These are phyloP conservation scores for Medakamo hakoo DNA, from an alignment of 139 green algal genomes.

Conservation along the genomic window DNA sequence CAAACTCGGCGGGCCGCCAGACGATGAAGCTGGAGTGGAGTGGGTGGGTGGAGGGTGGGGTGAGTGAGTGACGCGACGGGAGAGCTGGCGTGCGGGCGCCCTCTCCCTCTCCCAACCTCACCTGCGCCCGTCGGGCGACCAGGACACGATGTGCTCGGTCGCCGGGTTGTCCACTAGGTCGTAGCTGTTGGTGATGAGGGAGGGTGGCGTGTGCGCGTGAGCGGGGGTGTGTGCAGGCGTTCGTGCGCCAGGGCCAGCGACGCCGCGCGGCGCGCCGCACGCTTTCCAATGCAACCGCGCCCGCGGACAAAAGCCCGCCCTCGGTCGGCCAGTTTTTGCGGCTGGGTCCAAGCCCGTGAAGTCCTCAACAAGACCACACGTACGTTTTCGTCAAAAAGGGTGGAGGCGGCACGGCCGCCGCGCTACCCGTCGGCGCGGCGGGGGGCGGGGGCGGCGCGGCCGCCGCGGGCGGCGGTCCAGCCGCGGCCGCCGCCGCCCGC, in stretches of 20 bases:
- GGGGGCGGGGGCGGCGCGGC: too few relatives aligned
- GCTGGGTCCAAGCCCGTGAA: not conserved
- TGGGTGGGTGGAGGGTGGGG: not conserved
- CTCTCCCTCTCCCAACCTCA: conserved; percentile 9
- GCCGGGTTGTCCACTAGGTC: conserved; percentile 75
- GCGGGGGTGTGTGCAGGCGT: not conserved
- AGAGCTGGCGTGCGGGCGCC: not conserved
- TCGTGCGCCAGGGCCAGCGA: too few relatives aligned
- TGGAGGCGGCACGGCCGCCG: not conserved
- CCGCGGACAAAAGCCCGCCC: not conserved
- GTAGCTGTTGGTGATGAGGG: conserved; percentile 41
- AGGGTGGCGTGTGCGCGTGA: not conserved
- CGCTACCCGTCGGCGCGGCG: too few relatives aligned
- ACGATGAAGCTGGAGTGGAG: conserved; percentile 63
- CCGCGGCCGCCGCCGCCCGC: too few relatives aligned
- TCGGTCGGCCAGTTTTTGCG: not conserved
- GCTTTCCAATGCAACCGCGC: too few relatives aligned
- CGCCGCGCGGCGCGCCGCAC: too few relatives aligned
- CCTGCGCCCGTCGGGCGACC: conserved; percentile 65
- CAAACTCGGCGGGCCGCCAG: conserved; percentile 82
- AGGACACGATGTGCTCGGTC: conserved; percentile 71
- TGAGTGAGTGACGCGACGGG: too few relatives aligned
- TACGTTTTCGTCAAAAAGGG: conserved; percentile 19
- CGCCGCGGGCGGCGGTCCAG: too few relatives aligned
- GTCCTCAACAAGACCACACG: not conserved